Base-by-base conservation (phyloP, 805 yeast species). In the Kodamaea laetipori region DNA sequence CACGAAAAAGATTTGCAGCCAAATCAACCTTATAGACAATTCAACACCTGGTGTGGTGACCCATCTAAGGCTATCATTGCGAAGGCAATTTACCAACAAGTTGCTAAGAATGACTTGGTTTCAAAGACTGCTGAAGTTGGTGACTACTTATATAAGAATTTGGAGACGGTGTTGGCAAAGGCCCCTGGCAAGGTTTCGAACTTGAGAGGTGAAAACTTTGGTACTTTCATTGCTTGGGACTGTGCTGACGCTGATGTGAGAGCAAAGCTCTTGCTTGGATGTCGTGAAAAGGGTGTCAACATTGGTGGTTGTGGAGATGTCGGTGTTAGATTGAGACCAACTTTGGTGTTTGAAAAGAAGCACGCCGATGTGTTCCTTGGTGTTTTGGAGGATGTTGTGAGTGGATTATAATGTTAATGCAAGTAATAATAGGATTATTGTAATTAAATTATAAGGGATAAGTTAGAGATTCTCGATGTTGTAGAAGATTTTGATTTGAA, bases 1-100 rank as follows among this genome's bases (percentile, higher is more conserved):
- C 73, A 73, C 48, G 81, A 81, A 62, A 75, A 76, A 10, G 71
- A 71, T 12, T 73, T 82, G 56, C 76, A 78, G 49, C 86, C 86
- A 38, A 74, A 73, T 51, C 71, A 71, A 53, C 76, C 86, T 18
- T 82, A 77, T 66, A 74, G 87, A 66, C 87, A 82, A 58, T 82
- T 82, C 69, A 82, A 82, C 73, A 82, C 88, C 47, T 82, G 88
- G 88, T 82, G 86, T 63, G 88, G 87, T 53, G 87, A 82, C 60
- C 85, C 87, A 49, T 76, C 86, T 11, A 79, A 78, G 66, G 82
- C 83, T 60, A 66, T 82, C 42, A 70, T 82, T 54, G 86, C 86
- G 30, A 75, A 75, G 51, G 67, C 81, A 46, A 82, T 82, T 50
- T 76, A 75, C 51, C 71, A 78, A 55, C 84, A 81, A 51, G 67